Conservation (phyloP, 345 rosid genomes). For the Gossypium ekmanianum region DNA sequence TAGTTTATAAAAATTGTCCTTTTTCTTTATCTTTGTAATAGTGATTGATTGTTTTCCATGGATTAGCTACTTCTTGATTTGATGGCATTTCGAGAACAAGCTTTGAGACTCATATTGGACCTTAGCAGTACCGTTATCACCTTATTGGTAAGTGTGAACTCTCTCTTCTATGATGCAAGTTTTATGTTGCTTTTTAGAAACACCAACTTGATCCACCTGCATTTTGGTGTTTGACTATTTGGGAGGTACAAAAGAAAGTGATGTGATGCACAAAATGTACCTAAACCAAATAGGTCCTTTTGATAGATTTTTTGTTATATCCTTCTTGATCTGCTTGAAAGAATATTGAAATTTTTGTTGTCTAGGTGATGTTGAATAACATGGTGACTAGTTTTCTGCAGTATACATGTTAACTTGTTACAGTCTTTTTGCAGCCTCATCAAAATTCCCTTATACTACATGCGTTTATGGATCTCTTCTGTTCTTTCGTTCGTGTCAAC, state of each 20-base stretch:
- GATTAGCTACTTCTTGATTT: conserved; percentile 88
- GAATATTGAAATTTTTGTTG: conserved; percentile 10
- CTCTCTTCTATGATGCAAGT: conserved; percentile 22
- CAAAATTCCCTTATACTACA: conserved; percentile 96
- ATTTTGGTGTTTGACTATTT: background rate
- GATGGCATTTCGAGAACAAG: conserved; percentile 98
- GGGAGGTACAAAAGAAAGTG: background rate
- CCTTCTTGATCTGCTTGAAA: conserved; percentile 9
- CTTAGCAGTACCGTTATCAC: conserved; percentile 97
- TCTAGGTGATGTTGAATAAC: conserved; percentile 23
- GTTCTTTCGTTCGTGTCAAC: conserved; percentile 90
- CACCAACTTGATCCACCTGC: background rate
- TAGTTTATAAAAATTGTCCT: conserved; percentile 3
- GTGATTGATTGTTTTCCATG: conserved; percentile 33
- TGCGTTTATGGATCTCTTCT: conserved; percentile 98
- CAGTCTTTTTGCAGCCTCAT: conserved; percentile 91
- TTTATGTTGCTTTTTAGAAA: conserved; percentile 11
- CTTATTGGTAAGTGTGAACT: conserved; percentile 72
- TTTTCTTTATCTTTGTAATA: background rate
- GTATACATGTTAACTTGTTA: conserved; percentile 54
- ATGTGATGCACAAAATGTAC: background rate
- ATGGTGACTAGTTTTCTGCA: conserved; percentile 23
- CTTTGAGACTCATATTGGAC: conserved; percentile 90
- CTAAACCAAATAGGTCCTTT: conserved; percentile 3
- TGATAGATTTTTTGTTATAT: conserved; percentile 7